These are phyloP conservation scores for Diaporthe longicolla DNA, from an alignment of 2,329 filamentous ascomycete species.

Conservation along the genomic window DNA sequence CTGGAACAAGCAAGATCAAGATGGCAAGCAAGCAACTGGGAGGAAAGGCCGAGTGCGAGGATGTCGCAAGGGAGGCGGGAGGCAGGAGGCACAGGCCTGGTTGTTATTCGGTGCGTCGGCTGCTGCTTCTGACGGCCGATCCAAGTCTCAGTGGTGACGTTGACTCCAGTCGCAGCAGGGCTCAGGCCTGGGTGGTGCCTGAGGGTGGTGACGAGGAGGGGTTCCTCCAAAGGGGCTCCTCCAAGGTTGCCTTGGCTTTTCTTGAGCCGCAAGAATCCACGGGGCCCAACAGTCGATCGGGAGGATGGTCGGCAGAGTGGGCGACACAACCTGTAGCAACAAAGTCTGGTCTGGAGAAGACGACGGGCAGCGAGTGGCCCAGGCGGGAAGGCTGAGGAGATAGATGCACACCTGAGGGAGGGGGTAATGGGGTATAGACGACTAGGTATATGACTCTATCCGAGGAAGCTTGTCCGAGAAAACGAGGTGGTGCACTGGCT, in stretches of 20 bases:
- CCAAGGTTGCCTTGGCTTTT: neutral
- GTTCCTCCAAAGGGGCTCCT: too few species aligned
- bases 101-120: neutral
- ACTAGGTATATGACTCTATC: neutral
- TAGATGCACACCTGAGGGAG: neutral
- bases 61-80: too few species aligned
- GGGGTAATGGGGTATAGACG: neutral
- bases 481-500: too few species aligned
- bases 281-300: neutral
- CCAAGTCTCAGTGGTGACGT: constrained; percentile 35
- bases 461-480: too few species aligned
- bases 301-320: too few species aligned
- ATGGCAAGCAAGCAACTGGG: neutral
- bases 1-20: neutral
- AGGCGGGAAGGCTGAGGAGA: neutral
- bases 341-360: neutral
- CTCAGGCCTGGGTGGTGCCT: neutral
- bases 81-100: neutral
- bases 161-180: constrained; percentile 9
- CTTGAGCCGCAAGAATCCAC: constrained; percentile 6
- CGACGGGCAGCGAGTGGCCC: neutral
- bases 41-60: neutral
- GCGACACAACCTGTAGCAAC: neutral
- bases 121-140: constrained; percentile 26
- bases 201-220: neutral